These are phyloP conservation scores for Chaetomium sp. DNA, from an alignment of 2,329 filamentous ascomycete genomes.

Conservation along the genomic window DNA sequence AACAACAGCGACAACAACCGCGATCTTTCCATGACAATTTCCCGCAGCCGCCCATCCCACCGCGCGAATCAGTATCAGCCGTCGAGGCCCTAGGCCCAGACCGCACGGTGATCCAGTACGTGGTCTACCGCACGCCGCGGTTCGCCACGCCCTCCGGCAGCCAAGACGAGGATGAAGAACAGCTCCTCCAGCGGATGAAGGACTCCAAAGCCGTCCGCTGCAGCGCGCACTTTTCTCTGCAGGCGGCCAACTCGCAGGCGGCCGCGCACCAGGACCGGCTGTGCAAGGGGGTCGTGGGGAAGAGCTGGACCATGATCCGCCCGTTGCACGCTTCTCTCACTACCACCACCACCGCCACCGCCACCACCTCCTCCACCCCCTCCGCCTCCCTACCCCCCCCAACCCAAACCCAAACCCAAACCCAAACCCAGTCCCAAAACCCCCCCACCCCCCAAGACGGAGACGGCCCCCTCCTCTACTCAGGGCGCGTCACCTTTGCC, in stretches of 20 bases:
- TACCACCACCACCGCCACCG: too few relatives aligned
- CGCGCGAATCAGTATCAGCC: constrained; percentile 5
- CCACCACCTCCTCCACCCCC: too few relatives aligned
- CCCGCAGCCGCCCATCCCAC: background rate
- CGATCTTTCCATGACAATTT: background rate
- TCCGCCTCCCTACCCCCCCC: background rate
- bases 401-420: background rate
- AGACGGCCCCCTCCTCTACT: background rate
- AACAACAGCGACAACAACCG: background rate
- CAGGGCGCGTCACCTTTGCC: constrained; percentile 5
- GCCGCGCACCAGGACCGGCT: background rate
- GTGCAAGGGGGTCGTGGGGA: constrained; percentile 18
- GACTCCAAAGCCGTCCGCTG: constrained; percentile 13
- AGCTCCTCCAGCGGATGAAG: background rate
- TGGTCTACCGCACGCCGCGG: constrained; percentile 26
- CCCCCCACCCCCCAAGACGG: too few relatives aligned
- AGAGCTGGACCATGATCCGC: constrained; percentile 12
- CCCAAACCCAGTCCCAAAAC: background rate
- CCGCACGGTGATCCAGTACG: constrained; percentile 18
- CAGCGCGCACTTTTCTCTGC: constrained; percentile 7
- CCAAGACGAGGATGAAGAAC: background rate
- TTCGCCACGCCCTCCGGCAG: constrained; percentile 3
- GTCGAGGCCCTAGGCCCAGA: constrained; percentile 18
- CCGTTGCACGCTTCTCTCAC: background rate
- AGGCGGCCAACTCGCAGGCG: constrained; percentile 18